Percentiles rank a stretch among this genome's conserved stretches.
Conservation (phyloP, 495 filamentous ascomycete species). For the Wilcoxina mikolae region DNA sequence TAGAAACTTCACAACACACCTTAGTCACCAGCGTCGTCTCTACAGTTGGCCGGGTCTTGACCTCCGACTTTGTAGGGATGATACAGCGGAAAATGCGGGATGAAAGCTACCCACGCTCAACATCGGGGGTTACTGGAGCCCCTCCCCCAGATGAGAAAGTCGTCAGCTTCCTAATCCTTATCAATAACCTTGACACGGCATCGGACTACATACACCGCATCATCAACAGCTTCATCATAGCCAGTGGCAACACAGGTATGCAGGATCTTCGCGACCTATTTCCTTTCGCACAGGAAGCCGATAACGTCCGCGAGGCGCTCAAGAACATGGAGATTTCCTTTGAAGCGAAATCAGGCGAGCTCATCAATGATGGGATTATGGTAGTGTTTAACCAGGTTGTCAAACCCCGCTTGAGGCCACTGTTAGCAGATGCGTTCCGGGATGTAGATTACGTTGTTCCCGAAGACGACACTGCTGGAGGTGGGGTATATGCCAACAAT, state of each 20-base stretch:
- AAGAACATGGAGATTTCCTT: slow-evolving; percentile 56
- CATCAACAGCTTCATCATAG: slow-evolving; percentile 34
- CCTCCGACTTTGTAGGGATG: slow-evolving; percentile 90
- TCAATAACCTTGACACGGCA: slow-evolving; percentile 86
- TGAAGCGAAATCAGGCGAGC: slow-evolving; percentile 57
- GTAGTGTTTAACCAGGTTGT: slow-evolving; percentile 80
- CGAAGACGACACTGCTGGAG: slow-evolving; percentile 25
- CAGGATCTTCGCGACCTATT: slow-evolving; percentile 39
- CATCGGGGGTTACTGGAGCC: slow-evolving; percentile 52
- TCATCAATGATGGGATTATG: slow-evolving; percentile 64
- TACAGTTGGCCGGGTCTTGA: slow-evolving; percentile 68
- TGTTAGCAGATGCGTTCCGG: slow-evolving; percentile 76
- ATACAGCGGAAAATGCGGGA: slow-evolving; percentile 95
- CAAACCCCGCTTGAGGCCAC: slow-evolving; percentile 69
- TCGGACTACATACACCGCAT: slow-evolving; percentile 83
- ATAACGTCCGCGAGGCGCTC: slow-evolving; percentile 49
- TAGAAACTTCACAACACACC: slow-evolving; percentile 65
- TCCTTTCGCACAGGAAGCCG: slow-evolving; percentile 60
- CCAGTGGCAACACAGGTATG: slow-evolving; percentile 20
- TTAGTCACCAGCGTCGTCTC: slow-evolving; percentile 66
- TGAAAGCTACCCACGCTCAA: slow-evolving; percentile 68
- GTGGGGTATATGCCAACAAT: slow-evolving; percentile 32
- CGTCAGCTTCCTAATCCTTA: slow-evolving; percentile 72
- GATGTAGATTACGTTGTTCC: slow-evolving; percentile 61
- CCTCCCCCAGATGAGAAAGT: slow-evolving; percentile 72